Base-by-base conservation (phyloP, 768 basidiomycete species). In the Pulveroboletus frians region DNA sequence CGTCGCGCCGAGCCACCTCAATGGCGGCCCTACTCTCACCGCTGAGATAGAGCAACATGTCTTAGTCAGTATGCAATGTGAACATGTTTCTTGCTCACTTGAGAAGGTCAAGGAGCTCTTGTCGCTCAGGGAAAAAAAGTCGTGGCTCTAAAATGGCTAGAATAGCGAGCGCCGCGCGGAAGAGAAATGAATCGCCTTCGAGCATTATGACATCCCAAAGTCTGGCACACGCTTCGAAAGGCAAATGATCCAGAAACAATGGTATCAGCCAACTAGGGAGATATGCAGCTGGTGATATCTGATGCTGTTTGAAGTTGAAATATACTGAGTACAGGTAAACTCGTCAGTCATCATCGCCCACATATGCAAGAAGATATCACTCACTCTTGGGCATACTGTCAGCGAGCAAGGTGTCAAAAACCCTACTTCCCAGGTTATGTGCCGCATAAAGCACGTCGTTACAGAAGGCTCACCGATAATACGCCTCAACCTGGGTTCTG, bases 301-400 rank as follows among this genome's bases (percentile, higher is more conserved):
- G 89, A 63, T 93, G 89, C 59, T 92, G 89, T 64, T 93, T 92
- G 70, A 94, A 93, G 70, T 93, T 93, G 71, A 92, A 89, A 65
- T 92, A 93, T 53, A 95, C 91, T 92, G 40, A 13, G 13, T 47
- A 27, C 40, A 32, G 29, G 47, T 14, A 43, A 43, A 50, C 29
- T 5, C 18, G 21, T 53, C 34, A 39, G 23, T 34, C 15, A 15
- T n/a, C 7, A 17, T 17, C 41, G n/a, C 18, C 18, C 13, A 6
- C 14, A 14, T 26, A 23, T 3, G 17, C 34, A 49, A 43, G 18
- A 51, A 38, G 34, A 20, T 10, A 27, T 21, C 30, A 56, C 81
- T 62, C 60, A 94, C 91, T 84, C 69, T 92, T 92, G 1, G 92
- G 92, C 91, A 95, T 92, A 26, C 84, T 83, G 65, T 95, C 92